phyloP scores from a whole-genome alignment of 495 filamentous ascomycete species.

The Hypoxylon crocopeplum region DNA sequence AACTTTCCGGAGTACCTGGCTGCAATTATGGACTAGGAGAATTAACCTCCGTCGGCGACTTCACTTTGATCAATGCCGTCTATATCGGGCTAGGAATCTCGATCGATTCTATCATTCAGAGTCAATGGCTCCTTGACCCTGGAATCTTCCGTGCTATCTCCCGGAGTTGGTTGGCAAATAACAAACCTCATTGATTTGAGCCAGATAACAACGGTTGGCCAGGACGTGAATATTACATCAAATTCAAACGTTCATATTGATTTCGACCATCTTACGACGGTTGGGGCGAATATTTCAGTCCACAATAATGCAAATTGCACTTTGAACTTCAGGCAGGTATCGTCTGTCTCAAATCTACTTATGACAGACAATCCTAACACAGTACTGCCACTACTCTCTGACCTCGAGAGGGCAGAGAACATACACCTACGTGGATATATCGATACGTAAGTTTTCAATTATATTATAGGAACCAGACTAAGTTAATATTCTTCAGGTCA shows the following conservation, averaged over 20 bases:
- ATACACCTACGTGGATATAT: conserved; percentile 16
- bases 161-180: too few species aligned
- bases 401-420: background rate
- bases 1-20: too few species aligned
- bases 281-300: conserved; percentile 4
- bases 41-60: too few species aligned
- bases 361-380: conserved; percentile 5
- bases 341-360: background rate
- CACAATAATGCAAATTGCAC: conserved; percentile 8
- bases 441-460: background rate
- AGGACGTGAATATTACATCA: background rate
- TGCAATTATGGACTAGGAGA: too few species aligned
- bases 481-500: background rate
- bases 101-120: too few species aligned
- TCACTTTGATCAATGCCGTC: too few species aligned
- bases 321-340: conserved; percentile 2
- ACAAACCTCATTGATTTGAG: too few species aligned
- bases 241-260: background rate
- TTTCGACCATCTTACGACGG: background rate
- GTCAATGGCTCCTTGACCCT: too few species aligned
- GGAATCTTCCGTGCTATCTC: too few species aligned
- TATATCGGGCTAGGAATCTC: too few species aligned
- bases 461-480: background rate
- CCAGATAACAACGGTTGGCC: background rate
- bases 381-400: background rate